phyloP scores from a whole-genome alignment of 495 filamentous ascomycete genomes.

The Penicillium robsamsonii region DNA sequence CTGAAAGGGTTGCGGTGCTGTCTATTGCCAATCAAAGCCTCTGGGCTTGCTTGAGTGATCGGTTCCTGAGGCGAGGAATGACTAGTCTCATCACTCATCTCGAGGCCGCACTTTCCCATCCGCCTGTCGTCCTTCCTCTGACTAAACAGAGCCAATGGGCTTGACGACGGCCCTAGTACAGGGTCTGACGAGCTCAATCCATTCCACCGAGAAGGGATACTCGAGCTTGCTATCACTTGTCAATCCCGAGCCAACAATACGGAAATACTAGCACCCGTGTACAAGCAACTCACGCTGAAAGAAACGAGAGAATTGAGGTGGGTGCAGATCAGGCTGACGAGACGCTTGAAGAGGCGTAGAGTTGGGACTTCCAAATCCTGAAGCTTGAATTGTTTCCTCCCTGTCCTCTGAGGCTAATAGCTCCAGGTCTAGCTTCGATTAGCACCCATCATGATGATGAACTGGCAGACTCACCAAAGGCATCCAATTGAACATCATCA shows the following conservation, averaged over 20 bases:
- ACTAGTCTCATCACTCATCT: conserved; percentile 3
- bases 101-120: background rate
- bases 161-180: conserved; percentile 25
- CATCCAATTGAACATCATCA: conserved; percentile 41
- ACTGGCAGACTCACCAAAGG: conserved; percentile 46
- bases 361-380: background rate
- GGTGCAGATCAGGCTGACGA: background rate
- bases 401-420: conserved; percentile 34
- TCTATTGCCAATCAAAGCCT: too few relatives aligned
- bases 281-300: conserved; percentile 30
- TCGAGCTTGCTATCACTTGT: conserved; percentile 21
- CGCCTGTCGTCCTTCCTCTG: conserved; percentile 3
- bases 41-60: background rate
- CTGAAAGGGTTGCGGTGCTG: conserved; percentile 18
- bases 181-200: conserved; percentile 33
- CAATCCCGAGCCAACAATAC: background rate
- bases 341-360: background rate
- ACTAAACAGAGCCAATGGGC: conserved; percentile 31
- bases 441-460: background rate
- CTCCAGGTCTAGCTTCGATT: conserved; percentile 34
- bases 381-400: background rate
- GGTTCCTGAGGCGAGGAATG: background rate
- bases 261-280: background rate
- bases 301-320: conserved; percentile 28
- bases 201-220: conserved; percentile 21